Conservation (phyloP, 106 monocot species). For the Platanthera guangdongensis region DNA sequence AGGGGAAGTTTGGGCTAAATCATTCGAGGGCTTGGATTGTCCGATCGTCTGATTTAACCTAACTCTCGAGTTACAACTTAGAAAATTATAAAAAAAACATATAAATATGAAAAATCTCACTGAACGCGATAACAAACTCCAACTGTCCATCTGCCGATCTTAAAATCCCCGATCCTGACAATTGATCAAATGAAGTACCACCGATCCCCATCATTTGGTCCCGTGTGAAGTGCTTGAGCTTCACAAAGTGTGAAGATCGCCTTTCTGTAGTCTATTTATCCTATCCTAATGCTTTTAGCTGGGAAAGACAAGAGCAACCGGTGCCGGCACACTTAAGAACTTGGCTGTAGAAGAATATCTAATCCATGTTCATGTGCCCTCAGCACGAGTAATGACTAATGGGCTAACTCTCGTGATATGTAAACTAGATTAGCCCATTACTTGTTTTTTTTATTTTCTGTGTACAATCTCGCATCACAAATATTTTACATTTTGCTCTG, state of each 20-base stretch:
- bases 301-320: too few species aligned
- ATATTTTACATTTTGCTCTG: background rate
- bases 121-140: too few species aligned
- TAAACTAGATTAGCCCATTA: background rate
- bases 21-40: too few species aligned
- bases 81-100: too few species aligned
- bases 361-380: background rate
- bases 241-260: background rate
- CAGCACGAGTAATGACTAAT: constrained; percentile 4
- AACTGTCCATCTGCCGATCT: too few species aligned
- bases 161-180: too few species aligned
- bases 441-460: background rate
- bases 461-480: background rate
- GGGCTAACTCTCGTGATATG: background rate
- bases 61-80: too few species aligned
- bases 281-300: background rate
- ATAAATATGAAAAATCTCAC: too few species aligned
- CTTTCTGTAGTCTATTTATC: background rate
- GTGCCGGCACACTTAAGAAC: background rate
- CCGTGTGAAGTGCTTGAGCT: background rate
- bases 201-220: background rate
- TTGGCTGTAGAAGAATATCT: background rate
- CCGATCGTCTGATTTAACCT: too few species aligned
- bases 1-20: too few species aligned
- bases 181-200: too few species aligned